Conservation (phyloP, 805 yeast genomes). For the Hanseniaspora singularis region DNA sequence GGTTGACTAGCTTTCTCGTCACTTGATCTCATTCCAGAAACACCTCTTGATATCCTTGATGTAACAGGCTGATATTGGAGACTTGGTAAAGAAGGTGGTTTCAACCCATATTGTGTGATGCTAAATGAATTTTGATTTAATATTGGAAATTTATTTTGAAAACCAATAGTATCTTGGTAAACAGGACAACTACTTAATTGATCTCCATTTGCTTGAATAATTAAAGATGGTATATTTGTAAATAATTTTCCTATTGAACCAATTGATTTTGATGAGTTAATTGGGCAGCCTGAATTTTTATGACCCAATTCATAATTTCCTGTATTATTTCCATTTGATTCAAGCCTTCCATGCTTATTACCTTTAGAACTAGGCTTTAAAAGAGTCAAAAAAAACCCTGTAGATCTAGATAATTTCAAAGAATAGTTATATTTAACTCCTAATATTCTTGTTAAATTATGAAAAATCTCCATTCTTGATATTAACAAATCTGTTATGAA, state of each 20-base stretch:
- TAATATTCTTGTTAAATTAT: constrained; percentile 34
- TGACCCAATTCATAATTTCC: neutral
- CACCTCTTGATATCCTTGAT: constrained; percentile 3
- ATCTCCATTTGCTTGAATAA: constrained; percentile 26
- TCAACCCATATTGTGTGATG: neutral
- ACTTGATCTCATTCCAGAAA: constrained; percentile 6
- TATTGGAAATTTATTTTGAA: constrained; percentile 19
- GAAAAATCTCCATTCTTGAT: constrained; percentile 34
- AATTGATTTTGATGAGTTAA: constrained; percentile 22
- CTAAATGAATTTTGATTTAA: neutral
- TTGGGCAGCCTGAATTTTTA: constrained; percentile 11
- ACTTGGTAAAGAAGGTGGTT: constrained; percentile 1
- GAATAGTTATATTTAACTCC: constrained; percentile 54
- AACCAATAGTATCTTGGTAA: constrained; percentile 30
- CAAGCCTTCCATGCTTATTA: constrained; percentile 14
- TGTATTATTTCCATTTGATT: neutral
- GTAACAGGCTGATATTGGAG: constrained; percentile 15
- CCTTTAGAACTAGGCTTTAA: constrained; percentile 27
- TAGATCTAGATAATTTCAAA: constrained; percentile 53
- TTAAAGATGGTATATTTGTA: constrained; percentile 27
- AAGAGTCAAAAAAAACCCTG: constrained; percentile 33
- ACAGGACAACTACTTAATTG: constrained; percentile 30
- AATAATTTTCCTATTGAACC: constrained; percentile 24
- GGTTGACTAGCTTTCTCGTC: neutral
- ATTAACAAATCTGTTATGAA: constrained; percentile 30